Evolutionary conservation across 768 basidiomycete species (phyloP), one percentile per base, ranked within the genome.

Genomic region (Ramaria sp.): DNA sequence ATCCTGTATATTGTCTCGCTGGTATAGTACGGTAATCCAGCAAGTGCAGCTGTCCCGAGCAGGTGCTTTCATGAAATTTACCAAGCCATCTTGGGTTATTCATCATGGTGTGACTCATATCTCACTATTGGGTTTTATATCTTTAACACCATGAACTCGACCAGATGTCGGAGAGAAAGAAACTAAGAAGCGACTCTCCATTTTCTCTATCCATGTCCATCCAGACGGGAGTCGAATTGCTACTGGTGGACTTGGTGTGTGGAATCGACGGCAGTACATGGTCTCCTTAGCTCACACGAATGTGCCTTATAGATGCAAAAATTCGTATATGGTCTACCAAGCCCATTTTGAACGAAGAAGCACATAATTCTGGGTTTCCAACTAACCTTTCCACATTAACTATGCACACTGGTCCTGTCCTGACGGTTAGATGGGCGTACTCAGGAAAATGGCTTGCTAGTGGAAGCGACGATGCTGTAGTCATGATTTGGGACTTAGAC

Each of bases 301-400:
- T 12, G 56, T 15, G 47, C 18, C 16, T 18, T 24, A 25, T 36
- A 55, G 95, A 99, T 67, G 86, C 90, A 38, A 94, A 93, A 72
- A 82, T 99, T 57, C 86, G 92, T 48, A 90, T 99, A 69, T 99
- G 95, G 95, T 88, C 88, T 58, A 98, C 96, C 0, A 84, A 88
- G 58, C 94, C 96, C 0, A 95, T 98, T 60, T 71, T 98, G n/a
- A 83, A 83, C 58, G 69, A 77, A 13, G 75, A 79, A 41, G 73
- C 88, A 27, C 81, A 88, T 63, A 66, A 69, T 58, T 78, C 83
- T 43, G 77, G 83, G 56, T 83, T 88, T 27, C 92, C 89, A 13
- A 95, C 92, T 65, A 80, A 86, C 13, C 72, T 98, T 25, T 92
- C 88, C 61, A 98, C 95, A 0, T 75, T 98, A 52, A 81, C 85